Percentiles rank a stretch among this genome's conserved stretches.
Conservation (phyloP, 495 filamentous ascomycete genomes). For the Penicillium maclennaniae region DNA sequence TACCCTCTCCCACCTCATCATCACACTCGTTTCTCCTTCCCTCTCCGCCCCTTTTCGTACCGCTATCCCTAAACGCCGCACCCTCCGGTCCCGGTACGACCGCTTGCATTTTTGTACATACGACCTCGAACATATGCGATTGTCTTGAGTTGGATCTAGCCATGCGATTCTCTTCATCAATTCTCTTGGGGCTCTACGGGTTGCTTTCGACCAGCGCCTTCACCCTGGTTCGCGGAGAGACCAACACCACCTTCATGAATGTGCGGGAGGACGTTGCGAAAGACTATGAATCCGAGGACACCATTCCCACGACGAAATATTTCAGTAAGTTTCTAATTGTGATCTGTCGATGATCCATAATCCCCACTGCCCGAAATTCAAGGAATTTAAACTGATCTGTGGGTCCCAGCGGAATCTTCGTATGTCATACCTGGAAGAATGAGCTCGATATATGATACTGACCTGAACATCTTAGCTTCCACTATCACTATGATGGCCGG, state of each 20-base stretch:
- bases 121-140: conserved; percentile 3
- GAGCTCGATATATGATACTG: neutral
- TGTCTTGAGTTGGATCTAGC: neutral
- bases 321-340: conserved; percentile 48
- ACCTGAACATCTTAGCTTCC: conserved; percentile 40
- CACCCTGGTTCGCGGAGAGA: conserved; percentile 6
- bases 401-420: conserved; percentile 50
- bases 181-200: conserved; percentile 20
- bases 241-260: conserved; percentile 39
- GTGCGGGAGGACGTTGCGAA: conserved; percentile 41
- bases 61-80: neutral
- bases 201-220: conserved; percentile 15
- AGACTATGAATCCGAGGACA: conserved; percentile 44
- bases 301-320: conserved; percentile 53
- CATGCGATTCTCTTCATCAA: conserved; percentile 13
- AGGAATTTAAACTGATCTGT: conserved; percentile 6
- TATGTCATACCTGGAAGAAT: conserved; percentile 30
- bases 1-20: neutral
- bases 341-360: neutral
- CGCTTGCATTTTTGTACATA: conserved; percentile 8
- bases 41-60: neutral
- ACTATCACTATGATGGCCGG: conserved; percentile 62
- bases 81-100: neutral
- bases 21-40: neutral
- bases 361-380: neutral